Conservation (phyloP, 495 filamentous ascomycete species). For the Neurospora sp. region DNA sequence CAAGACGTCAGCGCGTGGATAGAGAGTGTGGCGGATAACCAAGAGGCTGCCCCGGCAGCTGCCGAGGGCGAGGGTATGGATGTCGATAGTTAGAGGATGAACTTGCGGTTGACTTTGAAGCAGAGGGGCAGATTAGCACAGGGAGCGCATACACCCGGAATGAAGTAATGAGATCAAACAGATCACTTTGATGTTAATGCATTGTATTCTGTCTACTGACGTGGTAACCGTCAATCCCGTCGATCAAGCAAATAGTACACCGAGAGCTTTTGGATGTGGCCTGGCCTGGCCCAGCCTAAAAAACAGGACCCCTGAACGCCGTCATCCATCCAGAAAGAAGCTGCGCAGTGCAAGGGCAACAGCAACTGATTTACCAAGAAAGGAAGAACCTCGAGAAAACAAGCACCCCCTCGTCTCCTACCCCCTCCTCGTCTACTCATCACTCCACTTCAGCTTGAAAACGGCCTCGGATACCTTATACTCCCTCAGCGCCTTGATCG, state of each 20-base stretch:
- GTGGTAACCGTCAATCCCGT: neutral
- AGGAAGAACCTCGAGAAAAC: neutral
- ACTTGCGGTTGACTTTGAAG: neutral
- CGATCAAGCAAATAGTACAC: neutral
- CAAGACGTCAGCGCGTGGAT: slow-evolving; percentile 71
- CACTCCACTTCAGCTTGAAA: slow-evolving; percentile 73
- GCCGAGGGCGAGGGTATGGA: slow-evolving; percentile 61
- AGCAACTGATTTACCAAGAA: neutral
- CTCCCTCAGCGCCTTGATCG: slow-evolving; percentile 54
- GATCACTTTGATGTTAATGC: neutral
- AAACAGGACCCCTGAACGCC: neutral
- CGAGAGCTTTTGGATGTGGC: neutral
- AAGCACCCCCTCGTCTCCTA: neutral
- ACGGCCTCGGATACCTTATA: slow-evolving; percentile 67
- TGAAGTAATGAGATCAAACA: neutral
- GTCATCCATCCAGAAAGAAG: neutral
- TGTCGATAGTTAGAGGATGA: slow-evolving; percentile 47
- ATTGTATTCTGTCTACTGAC: neutral
- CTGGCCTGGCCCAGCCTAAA: neutral
- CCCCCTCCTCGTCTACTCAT: slow-evolving; percentile 35
- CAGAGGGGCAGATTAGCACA: neutral
- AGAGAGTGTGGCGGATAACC: slow-evolving; percentile 53
- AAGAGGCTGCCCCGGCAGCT: slow-evolving; percentile 38
- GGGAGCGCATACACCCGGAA: neutral
- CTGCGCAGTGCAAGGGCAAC: neutral